Percentiles rank a stretch among this genome's conserved stretches.
These are phyloP conservation scores for Lepidium didymum DNA, from an alignment of 345 rosid species.

Conservation along the genomic window DNA sequence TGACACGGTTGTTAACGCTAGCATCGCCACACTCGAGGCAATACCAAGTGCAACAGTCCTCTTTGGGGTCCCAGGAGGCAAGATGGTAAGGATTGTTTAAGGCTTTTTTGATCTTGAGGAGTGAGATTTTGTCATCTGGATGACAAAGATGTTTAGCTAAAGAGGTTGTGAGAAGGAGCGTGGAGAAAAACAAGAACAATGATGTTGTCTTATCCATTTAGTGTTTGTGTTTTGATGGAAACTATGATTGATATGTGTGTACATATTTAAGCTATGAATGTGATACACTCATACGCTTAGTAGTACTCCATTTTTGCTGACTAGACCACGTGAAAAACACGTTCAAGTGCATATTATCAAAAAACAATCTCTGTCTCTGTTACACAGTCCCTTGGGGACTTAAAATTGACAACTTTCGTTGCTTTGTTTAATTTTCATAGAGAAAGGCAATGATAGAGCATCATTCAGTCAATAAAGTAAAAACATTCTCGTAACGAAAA, in stretches of 20 bases:
- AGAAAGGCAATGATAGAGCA: too few relatives aligned
- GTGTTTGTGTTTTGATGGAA: constrained; percentile 3
- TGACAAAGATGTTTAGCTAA: constrained; percentile 45
- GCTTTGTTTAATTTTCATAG: too few relatives aligned
- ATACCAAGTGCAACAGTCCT: too few relatives aligned
- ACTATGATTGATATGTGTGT: background rate
- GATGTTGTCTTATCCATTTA: constrained; percentile 9
- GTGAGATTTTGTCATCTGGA: constrained; percentile 47
- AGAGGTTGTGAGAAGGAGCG: constrained; percentile 23
- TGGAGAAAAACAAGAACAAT: constrained; percentile 16
- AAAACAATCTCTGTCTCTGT: too few relatives aligned
- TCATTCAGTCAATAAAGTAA: too few relatives aligned
- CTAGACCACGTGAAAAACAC: constrained; percentile 13
- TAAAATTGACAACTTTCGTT: too few relatives aligned
- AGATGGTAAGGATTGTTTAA: constrained; percentile 43
- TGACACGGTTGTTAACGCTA: background rate
- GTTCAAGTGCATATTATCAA: background rate
- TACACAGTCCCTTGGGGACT: too few relatives aligned
- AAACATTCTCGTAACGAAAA: too few relatives aligned
- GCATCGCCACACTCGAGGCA: too few relatives aligned
- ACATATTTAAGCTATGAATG: background rate
- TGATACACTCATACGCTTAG: too few relatives aligned
- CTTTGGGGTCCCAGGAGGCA: too few relatives aligned
- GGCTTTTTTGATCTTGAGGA: constrained; percentile 43
- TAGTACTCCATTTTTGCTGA: background rate